These are phyloP conservation scores for Quercus alba DNA, from an alignment of 306 rosid genomes.

Conservation along the genomic window DNA sequence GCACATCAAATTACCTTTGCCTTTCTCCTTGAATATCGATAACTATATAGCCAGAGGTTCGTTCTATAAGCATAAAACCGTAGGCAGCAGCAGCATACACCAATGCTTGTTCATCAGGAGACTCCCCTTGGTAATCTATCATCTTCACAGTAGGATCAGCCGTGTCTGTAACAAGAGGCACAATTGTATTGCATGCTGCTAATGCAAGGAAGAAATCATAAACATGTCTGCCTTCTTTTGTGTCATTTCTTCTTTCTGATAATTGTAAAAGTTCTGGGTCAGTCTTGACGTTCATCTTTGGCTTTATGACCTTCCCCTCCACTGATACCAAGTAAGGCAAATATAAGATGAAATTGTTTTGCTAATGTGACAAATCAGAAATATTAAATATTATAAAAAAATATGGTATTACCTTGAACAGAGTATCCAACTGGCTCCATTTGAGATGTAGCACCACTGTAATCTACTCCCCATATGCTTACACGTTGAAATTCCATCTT, in stretches of 20 bases:
- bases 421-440: slow-evolving; percentile 47
- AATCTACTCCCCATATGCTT: slow-evolving; percentile 84
- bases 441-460: slow-evolving; percentile 39
- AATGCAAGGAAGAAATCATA: slow-evolving; percentile 85
- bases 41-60: slow-evolving; percentile 90
- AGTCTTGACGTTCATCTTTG: slow-evolving; percentile 77
- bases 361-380: slow-evolving; percentile 1
- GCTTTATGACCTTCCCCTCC: slow-evolving; percentile 62
- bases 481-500: slow-evolving; percentile 96
- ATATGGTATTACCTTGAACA: slow-evolving; percentile 43
- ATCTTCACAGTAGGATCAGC: slow-evolving; percentile 65
- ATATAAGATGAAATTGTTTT: slow-evolving; percentile 16
- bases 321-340: slow-evolving; percentile 37
- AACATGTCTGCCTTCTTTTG: slow-evolving; percentile 41
- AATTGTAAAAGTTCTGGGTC: slow-evolving; percentile 58
- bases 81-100: slow-evolving; percentile 91
- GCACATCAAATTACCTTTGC: slow-evolving; percentile 51
- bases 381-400: background rate
- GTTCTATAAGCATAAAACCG: slow-evolving; percentile 83
- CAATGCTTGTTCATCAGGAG: slow-evolving; percentile 97
- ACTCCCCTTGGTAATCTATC: slow-evolving; percentile 97
- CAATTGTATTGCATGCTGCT: slow-evolving; percentile 96
- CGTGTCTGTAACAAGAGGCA: slow-evolving; percentile 70
- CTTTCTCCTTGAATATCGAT: slow-evolving; percentile 74
- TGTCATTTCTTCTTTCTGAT: slow-evolving; percentile 40